A percentile compares a stretch with the other conserved stretches of the same genome.
Conservation (phyloP, 805 yeast genomes). For the Kuraishia molischiana region DNA sequence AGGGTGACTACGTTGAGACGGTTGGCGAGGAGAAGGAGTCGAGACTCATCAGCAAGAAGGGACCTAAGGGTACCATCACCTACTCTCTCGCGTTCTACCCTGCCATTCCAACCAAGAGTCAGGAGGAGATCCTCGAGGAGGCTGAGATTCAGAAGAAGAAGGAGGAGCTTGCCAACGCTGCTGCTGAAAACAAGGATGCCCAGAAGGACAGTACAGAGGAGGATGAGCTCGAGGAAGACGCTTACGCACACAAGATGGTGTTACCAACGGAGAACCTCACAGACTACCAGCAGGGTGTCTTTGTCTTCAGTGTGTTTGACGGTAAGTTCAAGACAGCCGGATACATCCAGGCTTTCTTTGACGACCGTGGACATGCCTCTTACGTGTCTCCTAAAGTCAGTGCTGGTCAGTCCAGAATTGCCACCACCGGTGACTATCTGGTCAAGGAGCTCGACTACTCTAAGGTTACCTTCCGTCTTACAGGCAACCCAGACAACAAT, state of each 20-base stretch:
- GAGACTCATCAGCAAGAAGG: conserved; percentile 60
- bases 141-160: neutral
- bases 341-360: conserved; percentile 69
- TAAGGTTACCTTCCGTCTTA: conserved; percentile 47
- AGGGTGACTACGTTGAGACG: conserved; percentile 47
- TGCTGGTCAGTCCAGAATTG: conserved; percentile 27
- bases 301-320: conserved; percentile 55
- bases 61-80: conserved; percentile 73
- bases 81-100: conserved; percentile 83
- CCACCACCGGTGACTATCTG: conserved; percentile 57
- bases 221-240: conserved; percentile 25
- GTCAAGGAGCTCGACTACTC: conserved; percentile 77
- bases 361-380: conserved; percentile 60
- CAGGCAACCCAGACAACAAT: conserved; percentile 42
- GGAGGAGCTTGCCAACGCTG: neutral
- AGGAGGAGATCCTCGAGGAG: conserved; percentile 14
- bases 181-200: conserved; percentile 33
- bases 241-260: conserved; percentile 32
- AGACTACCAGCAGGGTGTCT: conserved; percentile 62
- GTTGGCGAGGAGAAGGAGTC: conserved; percentile 49
- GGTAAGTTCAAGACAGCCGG: conserved; percentile 47
- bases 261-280: conserved; percentile 50
- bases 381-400: conserved; percentile 43
- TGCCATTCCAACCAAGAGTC: conserved; percentile 63
- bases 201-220: conserved; percentile 35